These are phyloP conservation scores for Limtongozyma cylindracea DNA, from an alignment of 805 yeast species.

Conservation along the genomic window DNA sequence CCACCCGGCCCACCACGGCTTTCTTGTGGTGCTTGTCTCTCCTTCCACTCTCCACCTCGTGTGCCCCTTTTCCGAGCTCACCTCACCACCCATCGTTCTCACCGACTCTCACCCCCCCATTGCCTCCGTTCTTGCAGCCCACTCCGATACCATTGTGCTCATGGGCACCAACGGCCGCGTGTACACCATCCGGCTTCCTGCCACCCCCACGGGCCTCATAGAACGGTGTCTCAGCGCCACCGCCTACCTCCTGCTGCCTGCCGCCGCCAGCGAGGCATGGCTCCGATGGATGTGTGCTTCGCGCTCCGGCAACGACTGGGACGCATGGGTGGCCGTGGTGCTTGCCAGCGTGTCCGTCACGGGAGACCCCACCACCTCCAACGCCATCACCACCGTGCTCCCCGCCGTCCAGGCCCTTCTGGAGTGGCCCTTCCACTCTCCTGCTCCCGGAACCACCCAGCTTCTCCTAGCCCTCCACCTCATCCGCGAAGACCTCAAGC, in stretches of 20 bases:
- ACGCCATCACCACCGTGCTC: conserved; percentile 8
- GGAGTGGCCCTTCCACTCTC: conserved; percentile 19
- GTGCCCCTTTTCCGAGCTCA: conserved; percentile 30
- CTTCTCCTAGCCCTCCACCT: conserved; percentile 48
- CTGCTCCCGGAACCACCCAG: conserved; percentile 35
- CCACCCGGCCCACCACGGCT: conserved; percentile 13
- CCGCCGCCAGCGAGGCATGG: conserved; percentile 30
- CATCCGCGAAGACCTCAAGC: conserved; percentile 45
- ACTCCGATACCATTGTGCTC: no score
- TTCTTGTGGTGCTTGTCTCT: conserved; percentile 15
- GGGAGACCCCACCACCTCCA: conserved; percentile 2
- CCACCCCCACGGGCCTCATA: conserved; percentile 21
- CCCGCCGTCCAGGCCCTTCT: conserved; percentile 9
- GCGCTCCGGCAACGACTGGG: conserved; percentile 26
- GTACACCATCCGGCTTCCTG: conserved; percentile 8
- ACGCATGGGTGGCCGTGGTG: conserved; percentile 24
- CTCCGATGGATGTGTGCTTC: conserved; percentile 35
- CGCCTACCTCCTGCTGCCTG: conserved; percentile 28
- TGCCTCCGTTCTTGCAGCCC: background rate
- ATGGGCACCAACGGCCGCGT: conserved; percentile 2
- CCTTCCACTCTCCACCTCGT: conserved; percentile 12
- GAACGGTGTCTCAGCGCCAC: conserved; percentile 20
- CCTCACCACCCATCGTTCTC: conserved; percentile 8
- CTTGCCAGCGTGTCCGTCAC: conserved; percentile 19
- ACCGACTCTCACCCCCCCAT: conserved; percentile 4